phyloP scores from a whole-genome alignment of 2,329 filamentous ascomycete species.

The Penicillium capsulatum region DNA sequence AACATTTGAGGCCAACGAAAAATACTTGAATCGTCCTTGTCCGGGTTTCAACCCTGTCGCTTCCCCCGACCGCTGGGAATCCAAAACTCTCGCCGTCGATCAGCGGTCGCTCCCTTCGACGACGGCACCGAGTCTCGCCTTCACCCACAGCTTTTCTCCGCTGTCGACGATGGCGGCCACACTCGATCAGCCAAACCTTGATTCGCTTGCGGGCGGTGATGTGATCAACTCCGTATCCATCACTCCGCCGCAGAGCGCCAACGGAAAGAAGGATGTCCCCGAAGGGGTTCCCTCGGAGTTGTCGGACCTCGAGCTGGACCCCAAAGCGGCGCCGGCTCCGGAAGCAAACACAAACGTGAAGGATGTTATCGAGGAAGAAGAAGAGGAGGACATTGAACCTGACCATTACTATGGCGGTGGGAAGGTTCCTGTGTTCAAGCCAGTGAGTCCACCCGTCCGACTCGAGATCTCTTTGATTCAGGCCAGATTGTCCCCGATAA shows the following conservation, averaged over 20 bases:
- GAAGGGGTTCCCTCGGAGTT: conserved; percentile 40
- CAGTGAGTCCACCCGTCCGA: conserved; percentile 50
- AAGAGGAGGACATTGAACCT: conserved; percentile 74
- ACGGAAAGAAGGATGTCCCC: conserved; percentile 43
- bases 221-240: conserved; percentile 35
- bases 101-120: conserved; percentile 42
- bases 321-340: conserved; percentile 23
- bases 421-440: conserved; percentile 88
- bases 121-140: conserved; percentile 29
- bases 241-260: conserved; percentile 42
- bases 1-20: conserved; percentile 3
- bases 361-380: conserved; percentile 62
- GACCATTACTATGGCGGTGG: conserved; percentile 81
- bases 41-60: conserved; percentile 4
- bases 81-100: conserved; percentile 36
- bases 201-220: conserved; percentile 22
- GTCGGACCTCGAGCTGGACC: conserved; percentile 42
- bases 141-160: conserved; percentile 8
- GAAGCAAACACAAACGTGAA: conserved; percentile 32
- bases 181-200: conserved; percentile 30
- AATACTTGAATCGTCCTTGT: not conserved
- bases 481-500: not conserved
- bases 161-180: conserved; percentile 33
- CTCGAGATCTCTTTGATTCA: not conserved
- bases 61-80: conserved; percentile 43